Conservation (phyloP, 352 stramenopile genomes). For the Pythium myriotylum region DNA sequence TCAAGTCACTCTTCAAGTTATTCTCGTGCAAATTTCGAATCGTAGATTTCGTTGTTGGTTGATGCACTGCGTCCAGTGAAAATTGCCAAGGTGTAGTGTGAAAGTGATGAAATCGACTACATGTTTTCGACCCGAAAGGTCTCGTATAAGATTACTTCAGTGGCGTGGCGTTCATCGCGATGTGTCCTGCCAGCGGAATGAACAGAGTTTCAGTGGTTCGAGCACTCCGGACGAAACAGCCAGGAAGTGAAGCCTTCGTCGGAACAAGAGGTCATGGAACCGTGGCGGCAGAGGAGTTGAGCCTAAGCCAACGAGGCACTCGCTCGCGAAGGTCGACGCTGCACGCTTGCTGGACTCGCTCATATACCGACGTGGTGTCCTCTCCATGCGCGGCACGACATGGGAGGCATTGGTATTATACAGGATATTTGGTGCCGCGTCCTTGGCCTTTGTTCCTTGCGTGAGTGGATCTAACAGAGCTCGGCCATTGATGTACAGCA, state of each 20-base stretch:
- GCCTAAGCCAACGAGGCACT: constrained; percentile 55
- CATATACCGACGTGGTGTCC: constrained; percentile 7
- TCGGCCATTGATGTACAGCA: constrained; percentile 64
- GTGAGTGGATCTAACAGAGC: constrained; percentile 54
- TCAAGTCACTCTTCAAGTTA: too few species aligned
- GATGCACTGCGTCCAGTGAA: too few species aligned
- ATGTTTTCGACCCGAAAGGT: too few species aligned
- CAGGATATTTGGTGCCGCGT: constrained; percentile 31
- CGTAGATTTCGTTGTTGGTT: too few species aligned
- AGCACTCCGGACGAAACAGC: constrained; percentile 34
- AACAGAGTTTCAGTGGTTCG: constrained; percentile 36
- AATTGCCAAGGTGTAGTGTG: too few species aligned
- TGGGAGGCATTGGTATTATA: constrained; percentile 57
- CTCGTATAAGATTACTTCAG: too few species aligned
- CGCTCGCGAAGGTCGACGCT: constrained; percentile 22
- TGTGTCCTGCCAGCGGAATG: background rate
- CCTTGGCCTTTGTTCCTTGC: constrained; percentile 16
- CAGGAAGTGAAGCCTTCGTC: constrained; percentile 44
- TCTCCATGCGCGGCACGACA: constrained; percentile 46
- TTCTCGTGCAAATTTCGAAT: too few species aligned
- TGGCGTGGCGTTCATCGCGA: too few species aligned
- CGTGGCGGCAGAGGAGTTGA: constrained; percentile 37
- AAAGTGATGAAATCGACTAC: too few species aligned
- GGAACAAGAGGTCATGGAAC: constrained; percentile 40
- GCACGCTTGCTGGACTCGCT: background rate